Conservation (phyloP, 169 alveolate species). For the Theileria sp. region DNA sequence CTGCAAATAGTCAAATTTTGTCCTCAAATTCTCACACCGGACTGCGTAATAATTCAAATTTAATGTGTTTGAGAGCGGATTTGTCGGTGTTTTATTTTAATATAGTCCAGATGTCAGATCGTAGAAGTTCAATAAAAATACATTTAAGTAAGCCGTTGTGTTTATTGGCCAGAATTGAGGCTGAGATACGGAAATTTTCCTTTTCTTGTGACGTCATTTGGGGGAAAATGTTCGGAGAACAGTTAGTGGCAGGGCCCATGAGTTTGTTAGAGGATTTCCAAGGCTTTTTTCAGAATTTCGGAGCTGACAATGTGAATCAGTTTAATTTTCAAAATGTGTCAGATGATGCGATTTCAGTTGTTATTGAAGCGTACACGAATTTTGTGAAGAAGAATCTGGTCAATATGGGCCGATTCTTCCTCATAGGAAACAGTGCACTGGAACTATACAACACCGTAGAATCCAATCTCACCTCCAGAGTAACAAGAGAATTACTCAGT, state of each 20-base stretch:
- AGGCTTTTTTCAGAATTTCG: background rate
- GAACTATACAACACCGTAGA: constrained; percentile 11
- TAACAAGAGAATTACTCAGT: constrained; percentile 1
- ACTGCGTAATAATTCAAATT: too few relatives aligned
- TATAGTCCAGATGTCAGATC: constrained; percentile 5
- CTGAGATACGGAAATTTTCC: background rate
- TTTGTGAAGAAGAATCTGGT: constrained; percentile 16
- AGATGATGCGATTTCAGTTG: background rate
- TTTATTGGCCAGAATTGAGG: background rate
- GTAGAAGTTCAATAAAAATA: background rate
- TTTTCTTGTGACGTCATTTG: background rate
- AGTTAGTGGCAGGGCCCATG: background rate
- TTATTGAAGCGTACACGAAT: background rate
- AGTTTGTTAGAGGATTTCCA: background rate
- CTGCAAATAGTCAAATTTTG: too few relatives aligned
- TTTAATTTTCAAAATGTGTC: background rate
- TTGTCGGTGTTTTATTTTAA: constrained; percentile 1
- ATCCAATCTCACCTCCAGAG: background rate
- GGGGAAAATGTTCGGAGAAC: background rate
- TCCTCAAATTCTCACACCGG: too few relatives aligned
- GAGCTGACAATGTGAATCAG: background rate
- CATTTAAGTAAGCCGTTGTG: background rate
- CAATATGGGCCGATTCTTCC: constrained; percentile 1
- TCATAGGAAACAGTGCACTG: background rate
- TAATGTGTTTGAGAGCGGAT: constrained; percentile 1